Evolutionary conservation across 2,329 filamentous ascomycete genomes (phyloP), one percentile per base, ranked within the genome.

Genomic region (Trichoderma afroharzianum): DNA sequence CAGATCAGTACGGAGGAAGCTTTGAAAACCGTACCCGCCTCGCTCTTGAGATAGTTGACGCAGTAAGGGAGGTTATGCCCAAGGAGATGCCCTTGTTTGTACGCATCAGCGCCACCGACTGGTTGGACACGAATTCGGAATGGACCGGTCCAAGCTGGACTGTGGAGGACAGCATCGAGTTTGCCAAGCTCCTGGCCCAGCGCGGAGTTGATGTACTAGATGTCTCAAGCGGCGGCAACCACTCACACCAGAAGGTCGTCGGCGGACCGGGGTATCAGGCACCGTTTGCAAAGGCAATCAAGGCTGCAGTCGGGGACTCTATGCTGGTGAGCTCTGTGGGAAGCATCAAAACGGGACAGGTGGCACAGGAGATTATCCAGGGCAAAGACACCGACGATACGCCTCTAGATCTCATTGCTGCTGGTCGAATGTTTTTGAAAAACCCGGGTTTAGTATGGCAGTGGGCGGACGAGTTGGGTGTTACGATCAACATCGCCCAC

Each of bases 191-290:
- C 0, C 82, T 96, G 0, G 90, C 90, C 0, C 86, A 88, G 2
- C 84, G 82, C 15, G 93, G 93, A 3, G 88, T 95, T 3, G 92
- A 96, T 78, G 82, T 96, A 1, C 82, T 96, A 1, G 93, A 96
- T 76, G 87, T 95, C 11, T 91, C 88, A 1, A 88, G 86, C 3
- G 92, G 89, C 1, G 93, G 92, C 4, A 87, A 87, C 61, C 88
- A 93, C 76, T 80, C 85, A 0, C 77, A 80, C 61, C 57, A 58
- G 4, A 59, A 43, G 1, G 88, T 90, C 75, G 88, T 89, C 71
- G 77, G 82, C 3, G 88, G 87, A 0, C 89, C 90, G 0, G 91
- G 85, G 0, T 95, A 94, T 82, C 93, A 95, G 80, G 90, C 87
- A 0, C 88, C 86, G 0, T 91, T 94, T 75, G 89, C 93, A 0